Evolutionary conservation across 2,329 filamentous ascomycete species (phyloP).

Genomic region (Zasmidium angulare): DNA sequence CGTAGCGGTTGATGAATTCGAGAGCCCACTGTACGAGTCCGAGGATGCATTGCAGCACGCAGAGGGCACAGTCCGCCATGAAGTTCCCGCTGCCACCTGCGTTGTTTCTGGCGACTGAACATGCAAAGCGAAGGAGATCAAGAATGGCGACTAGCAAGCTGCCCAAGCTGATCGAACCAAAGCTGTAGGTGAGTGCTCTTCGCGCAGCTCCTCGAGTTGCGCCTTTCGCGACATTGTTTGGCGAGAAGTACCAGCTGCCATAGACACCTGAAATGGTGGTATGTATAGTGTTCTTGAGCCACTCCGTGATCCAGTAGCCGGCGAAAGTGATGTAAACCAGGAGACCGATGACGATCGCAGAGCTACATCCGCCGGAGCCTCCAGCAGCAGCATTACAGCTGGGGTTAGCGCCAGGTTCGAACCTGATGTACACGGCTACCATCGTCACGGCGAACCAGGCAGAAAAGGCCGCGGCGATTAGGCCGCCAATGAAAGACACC

Average conservation of each 20-base stretch:
- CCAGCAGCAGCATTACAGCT: slow-evolving; percentile 55
- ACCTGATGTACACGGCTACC: slow-evolving; percentile 82
- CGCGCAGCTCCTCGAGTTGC: slow-evolving; percentile 81
- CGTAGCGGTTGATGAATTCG: slow-evolving; percentile 75
- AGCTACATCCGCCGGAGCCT: slow-evolving; percentile 60
- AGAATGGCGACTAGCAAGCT: slow-evolving; percentile 84
- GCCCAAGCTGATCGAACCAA: slow-evolving; percentile 85
- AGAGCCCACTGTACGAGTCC: slow-evolving; percentile 79
- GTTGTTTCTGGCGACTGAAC: slow-evolving; percentile 69
- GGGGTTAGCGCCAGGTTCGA: slow-evolving; percentile 64
- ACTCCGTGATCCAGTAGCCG: slow-evolving; percentile 91
- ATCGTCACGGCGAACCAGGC: slow-evolving; percentile 87
- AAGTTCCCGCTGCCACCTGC: slow-evolving; percentile 67
- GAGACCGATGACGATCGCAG: slow-evolving; percentile 76
- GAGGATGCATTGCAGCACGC: slow-evolving; percentile 74
- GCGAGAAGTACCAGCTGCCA: slow-evolving; percentile 87
- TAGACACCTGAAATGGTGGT: slow-evolving; percentile 85
- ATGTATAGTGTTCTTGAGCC: slow-evolving; percentile 91
- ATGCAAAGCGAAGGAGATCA: slow-evolving; percentile 78
- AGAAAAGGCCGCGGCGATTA: slow-evolving; percentile 71
- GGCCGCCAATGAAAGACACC: slow-evolving; percentile 78
- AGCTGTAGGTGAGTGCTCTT: slow-evolving; percentile 83
- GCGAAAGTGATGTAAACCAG: slow-evolving; percentile 87
- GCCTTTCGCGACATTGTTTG: slow-evolving; percentile 67
- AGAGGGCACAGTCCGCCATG: slow-evolving; percentile 66